A percentile compares a stretch with the other conserved stretches of the same genome.
These are phyloP conservation scores for Penicillium frequentans DNA, from an alignment of 2,329 filamentous ascomycete genomes.

Conservation along the genomic window DNA sequence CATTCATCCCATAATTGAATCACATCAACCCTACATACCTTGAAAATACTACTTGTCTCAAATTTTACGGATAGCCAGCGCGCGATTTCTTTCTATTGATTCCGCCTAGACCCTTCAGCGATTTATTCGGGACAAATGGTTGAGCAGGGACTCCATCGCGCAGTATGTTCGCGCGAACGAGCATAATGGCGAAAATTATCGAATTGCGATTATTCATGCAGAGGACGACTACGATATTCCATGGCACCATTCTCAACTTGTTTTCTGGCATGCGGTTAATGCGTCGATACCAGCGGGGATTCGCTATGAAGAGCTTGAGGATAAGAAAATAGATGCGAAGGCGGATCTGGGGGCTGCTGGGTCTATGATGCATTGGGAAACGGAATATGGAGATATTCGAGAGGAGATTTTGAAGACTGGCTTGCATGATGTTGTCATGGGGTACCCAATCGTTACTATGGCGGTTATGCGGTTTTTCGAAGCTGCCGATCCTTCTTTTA, in stretches of 20 bases:
- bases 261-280: constrained; percentile 54
- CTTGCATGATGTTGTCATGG: constrained; percentile 60
- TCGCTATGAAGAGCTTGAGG: constrained; percentile 48
- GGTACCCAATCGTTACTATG: constrained; percentile 54
- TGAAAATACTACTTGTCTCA: too few relatives aligned
- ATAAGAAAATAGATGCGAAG: constrained; percentile 42
- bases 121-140: constrained; percentile 4
- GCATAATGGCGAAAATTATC: constrained; percentile 23
- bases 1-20: too few relatives aligned
- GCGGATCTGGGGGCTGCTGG: constrained; percentile 50
- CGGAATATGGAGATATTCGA: constrained; percentile 50
- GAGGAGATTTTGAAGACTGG: constrained; percentile 58
- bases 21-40: too few relatives aligned
- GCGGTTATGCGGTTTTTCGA: constrained; percentile 53
- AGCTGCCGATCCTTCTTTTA: constrained; percentile 12
- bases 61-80: too few relatives aligned
- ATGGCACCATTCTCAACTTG: constrained; percentile 18
- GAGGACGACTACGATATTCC: constrained; percentile 38
- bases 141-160: constrained; percentile 11
- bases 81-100: too few relatives aligned
- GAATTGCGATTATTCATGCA: constrained; percentile 35
- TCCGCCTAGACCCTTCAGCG: too few relatives aligned
- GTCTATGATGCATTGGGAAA: constrained; percentile 50
- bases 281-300: constrained; percentile 41
- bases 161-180: constrained; percentile 9